Evolutionary conservation across 352 stramenopile species (phyloP).

Genomic region (Stramenopiles sp.): DNA sequence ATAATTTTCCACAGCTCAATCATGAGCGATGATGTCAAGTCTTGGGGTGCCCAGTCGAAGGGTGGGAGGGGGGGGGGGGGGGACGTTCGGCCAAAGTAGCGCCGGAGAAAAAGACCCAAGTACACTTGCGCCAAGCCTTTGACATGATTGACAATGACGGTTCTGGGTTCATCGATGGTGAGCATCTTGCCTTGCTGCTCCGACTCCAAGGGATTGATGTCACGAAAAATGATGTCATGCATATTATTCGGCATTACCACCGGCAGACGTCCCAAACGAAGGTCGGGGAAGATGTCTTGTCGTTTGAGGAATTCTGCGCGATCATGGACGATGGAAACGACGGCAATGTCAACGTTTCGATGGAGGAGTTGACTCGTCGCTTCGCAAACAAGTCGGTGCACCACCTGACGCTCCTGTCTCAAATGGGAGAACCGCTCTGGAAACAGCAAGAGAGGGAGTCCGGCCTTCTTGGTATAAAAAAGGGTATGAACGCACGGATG

Average conservation of each 20-base stretch:
- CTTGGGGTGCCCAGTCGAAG: too few species aligned
- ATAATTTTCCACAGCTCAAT: too few species aligned
- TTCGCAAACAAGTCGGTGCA: background rate
- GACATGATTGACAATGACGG: background rate
- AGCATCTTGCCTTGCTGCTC: background rate
- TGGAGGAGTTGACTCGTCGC: background rate
- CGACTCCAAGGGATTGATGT: background rate
- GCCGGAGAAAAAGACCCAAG: too few species aligned
- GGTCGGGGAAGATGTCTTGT: background rate
- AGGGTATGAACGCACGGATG: background rate
- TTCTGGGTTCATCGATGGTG: background rate
- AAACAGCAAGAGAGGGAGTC: background rate
- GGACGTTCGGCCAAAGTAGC: too few species aligned
- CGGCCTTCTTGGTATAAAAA: background rate
- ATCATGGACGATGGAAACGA: background rate
- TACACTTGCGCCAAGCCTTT: background rate
- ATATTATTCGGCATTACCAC: background rate
- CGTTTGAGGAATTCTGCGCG: background rate
- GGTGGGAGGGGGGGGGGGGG: too few species aligned
- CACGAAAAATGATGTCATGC: background rate
- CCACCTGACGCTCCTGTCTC: background rate
- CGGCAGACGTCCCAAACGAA: too few species aligned
- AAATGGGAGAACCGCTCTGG: background rate
- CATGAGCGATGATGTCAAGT: too few species aligned
- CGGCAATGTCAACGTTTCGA: too few species aligned